Base-by-base conservation (phyloP, 805 yeast species). In the Teunomyces atbi region DNA sequence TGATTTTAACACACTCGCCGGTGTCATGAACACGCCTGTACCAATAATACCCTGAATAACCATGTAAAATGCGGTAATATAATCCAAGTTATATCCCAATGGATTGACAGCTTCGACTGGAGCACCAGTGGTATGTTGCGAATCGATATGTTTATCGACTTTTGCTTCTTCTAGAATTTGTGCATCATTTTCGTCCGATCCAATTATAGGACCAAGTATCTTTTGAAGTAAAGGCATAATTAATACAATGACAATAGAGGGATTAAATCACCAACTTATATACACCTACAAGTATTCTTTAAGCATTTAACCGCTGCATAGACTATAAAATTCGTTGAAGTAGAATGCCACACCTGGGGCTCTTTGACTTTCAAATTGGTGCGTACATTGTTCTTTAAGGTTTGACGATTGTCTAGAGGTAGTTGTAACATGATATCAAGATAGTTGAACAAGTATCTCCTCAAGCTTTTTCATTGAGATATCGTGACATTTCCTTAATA, bases 11-110 rank as follows among this genome's bases (percentile, higher is more conserved):
- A 85, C 75, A 1, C 81, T 71, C 3, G 83, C 79, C 4, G 90
- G 87, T 0, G 86, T 83, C 10, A 86, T 80, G 60, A 85, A 85
- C 41, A 85, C 83, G 65, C 90, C 90, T 0, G 90, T 84, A 51
- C 91, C 91, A 37, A 85, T 73, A 69, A 85, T 79, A 53, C 90
- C 80, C 52, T 83, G 84, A 55, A 84, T 71, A 46, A 83, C 79
- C 47, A 83, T 66, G 43, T 85, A 84, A 44, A 83, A 74, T 45
- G 90, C 86, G 37, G 84, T 50, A 7, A 39, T 29, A 23, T 49
- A 49, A 34, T 51, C 52, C 21, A 51, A 66, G 43, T 74, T 76
- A 59, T 71, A 59, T 4, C 73, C 73, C 47, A 69, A 55, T 1
- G 73, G 74, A 30, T 68, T 69, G 6, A 50, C 55, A 20, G 57